phyloP scores from a whole-genome alignment of 1,284 basidiomycete genomes.

The Tylopilus sp. region DNA sequence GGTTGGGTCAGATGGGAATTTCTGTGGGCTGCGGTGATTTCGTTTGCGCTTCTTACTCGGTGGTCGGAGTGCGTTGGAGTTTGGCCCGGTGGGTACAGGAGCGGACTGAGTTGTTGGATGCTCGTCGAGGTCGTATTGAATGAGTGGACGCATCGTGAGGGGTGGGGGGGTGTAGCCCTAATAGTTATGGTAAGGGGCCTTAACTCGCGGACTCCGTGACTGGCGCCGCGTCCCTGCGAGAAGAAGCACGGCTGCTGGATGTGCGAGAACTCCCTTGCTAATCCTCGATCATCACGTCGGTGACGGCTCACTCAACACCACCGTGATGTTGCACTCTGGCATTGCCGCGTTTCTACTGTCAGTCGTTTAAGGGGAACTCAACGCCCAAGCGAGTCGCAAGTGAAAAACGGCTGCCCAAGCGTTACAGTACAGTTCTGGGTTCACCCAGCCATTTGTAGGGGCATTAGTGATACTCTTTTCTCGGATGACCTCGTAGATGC shows the following conservation, averaged over 20 bases:
- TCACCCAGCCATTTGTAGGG: too few relatives aligned
- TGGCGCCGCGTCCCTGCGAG: slow-evolving; percentile 45
- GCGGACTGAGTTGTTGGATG: slow-evolving; percentile 2
- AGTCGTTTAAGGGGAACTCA: too few relatives aligned
- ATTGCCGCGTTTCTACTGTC: too few relatives aligned
- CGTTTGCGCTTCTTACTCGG: slow-evolving; percentile 51
- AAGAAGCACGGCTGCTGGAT: slow-evolving; percentile 72
- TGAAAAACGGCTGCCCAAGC: too few relatives aligned
- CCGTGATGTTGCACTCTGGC: too few relatives aligned
- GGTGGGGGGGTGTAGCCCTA: background rate
- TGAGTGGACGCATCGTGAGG: slow-evolving; percentile 38
- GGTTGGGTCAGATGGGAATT: slow-evolving; percentile 12
- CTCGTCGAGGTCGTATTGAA: slow-evolving; percentile 48
- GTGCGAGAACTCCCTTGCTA: slow-evolving; percentile 80
- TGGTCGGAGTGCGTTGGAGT: slow-evolving; percentile 15
- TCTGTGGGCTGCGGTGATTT: slow-evolving; percentile 24
- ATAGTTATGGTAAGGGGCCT: too few relatives aligned
- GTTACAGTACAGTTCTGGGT: too few relatives aligned
- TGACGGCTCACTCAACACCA: too few relatives aligned
- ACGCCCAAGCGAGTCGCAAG: too few relatives aligned
- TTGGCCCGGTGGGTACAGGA: background rate
- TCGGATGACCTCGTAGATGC: too few relatives aligned
- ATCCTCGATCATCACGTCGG: slow-evolving; percentile 20
- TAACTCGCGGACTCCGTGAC: too few relatives aligned
- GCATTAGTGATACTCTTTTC: too few relatives aligned